These are phyloP conservation scores for Haplosporangium gracile DNA, from an alignment of 192 early-diverging fungal species.

Conservation along the genomic window DNA sequence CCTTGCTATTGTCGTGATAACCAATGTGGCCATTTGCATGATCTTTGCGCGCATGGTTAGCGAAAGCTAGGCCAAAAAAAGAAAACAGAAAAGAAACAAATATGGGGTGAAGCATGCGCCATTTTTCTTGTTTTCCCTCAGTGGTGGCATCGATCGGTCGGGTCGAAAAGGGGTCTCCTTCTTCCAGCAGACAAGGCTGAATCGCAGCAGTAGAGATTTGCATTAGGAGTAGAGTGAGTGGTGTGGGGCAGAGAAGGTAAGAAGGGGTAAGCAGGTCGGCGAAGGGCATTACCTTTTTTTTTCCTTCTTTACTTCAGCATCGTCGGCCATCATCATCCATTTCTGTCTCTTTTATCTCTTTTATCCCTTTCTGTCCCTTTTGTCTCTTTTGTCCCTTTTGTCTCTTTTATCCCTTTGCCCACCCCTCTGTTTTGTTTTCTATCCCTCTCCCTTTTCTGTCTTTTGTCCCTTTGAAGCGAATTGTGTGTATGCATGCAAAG, in stretches of 20 bases:
- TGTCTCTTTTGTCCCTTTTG: background rate
- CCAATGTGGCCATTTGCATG: background rate
- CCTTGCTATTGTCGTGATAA: background rate
- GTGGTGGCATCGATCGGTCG: too few species aligned
- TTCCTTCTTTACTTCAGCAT: too few species aligned
- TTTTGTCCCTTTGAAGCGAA: background rate
- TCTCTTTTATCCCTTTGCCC: background rate
- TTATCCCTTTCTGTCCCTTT: background rate
- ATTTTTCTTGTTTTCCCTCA: background rate
- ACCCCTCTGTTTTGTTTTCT: background rate
- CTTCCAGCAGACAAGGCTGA: background rate
- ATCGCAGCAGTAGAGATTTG: background rate
- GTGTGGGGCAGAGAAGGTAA: background rate
- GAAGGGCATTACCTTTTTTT: background rate
- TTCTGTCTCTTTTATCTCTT: background rate
- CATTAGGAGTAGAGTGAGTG: background rate
- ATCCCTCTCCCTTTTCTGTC: background rate
- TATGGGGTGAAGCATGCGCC: background rate
- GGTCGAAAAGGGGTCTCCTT: too few species aligned
- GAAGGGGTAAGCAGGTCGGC: background rate
- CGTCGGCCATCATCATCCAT: too few species aligned
- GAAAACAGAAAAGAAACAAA: background rate
- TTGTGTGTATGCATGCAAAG: background rate
- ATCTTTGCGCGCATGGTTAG: background rate
- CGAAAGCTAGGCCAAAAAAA: background rate